phyloP scores from a whole-genome alignment of 257 asterid species.

The Buddleja alternifolia region DNA sequence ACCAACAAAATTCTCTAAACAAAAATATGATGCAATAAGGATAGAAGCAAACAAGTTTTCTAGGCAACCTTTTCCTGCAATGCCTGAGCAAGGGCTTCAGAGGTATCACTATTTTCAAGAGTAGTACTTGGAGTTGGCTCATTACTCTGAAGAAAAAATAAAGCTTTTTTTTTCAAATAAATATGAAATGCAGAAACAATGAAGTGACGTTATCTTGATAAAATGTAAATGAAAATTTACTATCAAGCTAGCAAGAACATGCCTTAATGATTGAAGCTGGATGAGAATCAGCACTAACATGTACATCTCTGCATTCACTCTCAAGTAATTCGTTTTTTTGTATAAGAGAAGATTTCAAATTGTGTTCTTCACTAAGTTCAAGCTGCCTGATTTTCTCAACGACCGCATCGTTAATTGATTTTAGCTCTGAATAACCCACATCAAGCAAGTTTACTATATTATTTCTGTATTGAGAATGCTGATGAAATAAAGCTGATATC shows the following conservation, averaged over 20 bases:
- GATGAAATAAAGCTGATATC: slow-evolving; percentile 50
- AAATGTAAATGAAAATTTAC: slow-evolving; percentile 4
- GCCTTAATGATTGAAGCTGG: slow-evolving; percentile 53
- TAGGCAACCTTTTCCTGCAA: slow-evolving; percentile 86
- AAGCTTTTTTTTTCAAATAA: not conserved
- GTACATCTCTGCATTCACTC: slow-evolving; percentile 80
- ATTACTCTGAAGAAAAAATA: slow-evolving; percentile 43
- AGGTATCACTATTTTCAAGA: slow-evolving; percentile 49
- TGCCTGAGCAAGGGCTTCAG: slow-evolving; percentile 77
- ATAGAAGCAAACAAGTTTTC: slow-evolving; percentile 20
- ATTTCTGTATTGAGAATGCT: slow-evolving; percentile 56
- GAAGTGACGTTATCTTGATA: not conserved
- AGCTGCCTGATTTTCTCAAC: slow-evolving; percentile 70
- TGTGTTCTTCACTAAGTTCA: slow-evolving; percentile 44
- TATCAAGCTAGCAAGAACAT: slow-evolving; percentile 31
- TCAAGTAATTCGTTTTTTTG: slow-evolving; percentile 48
- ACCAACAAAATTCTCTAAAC: slow-evolving; percentile 26
- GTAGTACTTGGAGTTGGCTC: slow-evolving; percentile 37
- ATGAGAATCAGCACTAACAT: slow-evolving; percentile 51
- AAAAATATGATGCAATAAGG: slow-evolving; percentile 15
- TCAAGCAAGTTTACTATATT: slow-evolving; percentile 63
- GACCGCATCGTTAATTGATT: slow-evolving; percentile 50
- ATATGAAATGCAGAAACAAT: not conserved
- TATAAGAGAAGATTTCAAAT: slow-evolving; percentile 36
- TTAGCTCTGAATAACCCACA: slow-evolving; percentile 68